A percentile compares a stretch with the other conserved stretches of the same genome.
phyloP scores from a whole-genome alignment of 306 rosid genomes.

The Trifolium fragiferum region DNA sequence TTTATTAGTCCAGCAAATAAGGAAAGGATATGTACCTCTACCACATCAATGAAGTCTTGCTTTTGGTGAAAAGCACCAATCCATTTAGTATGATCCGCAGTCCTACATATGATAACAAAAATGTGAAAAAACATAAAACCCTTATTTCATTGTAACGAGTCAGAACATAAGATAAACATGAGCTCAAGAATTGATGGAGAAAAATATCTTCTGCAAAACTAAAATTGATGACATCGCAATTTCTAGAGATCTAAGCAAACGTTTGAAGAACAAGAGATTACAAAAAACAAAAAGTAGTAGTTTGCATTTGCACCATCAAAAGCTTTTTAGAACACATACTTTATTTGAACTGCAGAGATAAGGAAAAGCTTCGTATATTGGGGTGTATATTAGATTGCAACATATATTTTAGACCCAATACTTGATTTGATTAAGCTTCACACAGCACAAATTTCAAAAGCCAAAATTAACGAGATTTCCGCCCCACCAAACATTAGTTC shows the following conservation, averaged over 20 bases:
- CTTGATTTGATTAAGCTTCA: background rate
- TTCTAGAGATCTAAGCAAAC: constrained; percentile 5
- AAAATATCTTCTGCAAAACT: background rate
- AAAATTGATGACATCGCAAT: constrained; percentile 3
- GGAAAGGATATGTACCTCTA: constrained; percentile 50
- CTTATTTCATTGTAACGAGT: background rate
- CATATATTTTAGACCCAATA: background rate
- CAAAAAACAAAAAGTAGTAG: constrained; percentile 1
- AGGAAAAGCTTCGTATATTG: background rate
- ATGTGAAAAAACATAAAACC: background rate
- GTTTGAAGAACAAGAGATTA: constrained; percentile 1
- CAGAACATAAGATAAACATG: constrained; percentile 16
- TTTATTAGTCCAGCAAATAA: constrained; percentile 30
- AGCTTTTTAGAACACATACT: background rate
- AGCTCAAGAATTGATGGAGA: background rate
- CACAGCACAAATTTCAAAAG: background rate
- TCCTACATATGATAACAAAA: constrained; percentile 40
- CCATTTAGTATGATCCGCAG: constrained; percentile 69
- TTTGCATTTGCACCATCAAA: background rate
- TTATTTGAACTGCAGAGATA: constrained; percentile 3
- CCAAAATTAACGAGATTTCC: background rate
- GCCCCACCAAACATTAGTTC: background rate
- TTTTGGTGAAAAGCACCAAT: constrained; percentile 58
- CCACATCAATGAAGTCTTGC: constrained; percentile 63
- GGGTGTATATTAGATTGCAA: background rate